Conservation (phyloP, 2,329 filamentous ascomycete species). For the Lachnellula occidentalis region DNA sequence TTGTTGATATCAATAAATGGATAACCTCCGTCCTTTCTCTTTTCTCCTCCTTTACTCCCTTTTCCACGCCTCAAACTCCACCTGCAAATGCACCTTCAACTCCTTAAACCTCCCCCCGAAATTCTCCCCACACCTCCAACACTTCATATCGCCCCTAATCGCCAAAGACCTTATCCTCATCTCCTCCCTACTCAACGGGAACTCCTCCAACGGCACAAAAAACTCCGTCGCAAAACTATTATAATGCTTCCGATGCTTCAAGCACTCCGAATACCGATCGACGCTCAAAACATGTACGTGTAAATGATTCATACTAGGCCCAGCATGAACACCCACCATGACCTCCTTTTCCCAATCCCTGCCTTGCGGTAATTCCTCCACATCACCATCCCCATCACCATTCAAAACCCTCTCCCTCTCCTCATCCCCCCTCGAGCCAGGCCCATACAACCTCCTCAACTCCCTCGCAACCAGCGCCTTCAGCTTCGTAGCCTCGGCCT, state of each 20-base stretch:
- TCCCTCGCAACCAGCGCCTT: conserved; percentile 65
- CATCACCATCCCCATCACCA: conserved; percentile 10
- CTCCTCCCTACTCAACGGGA: conserved; percentile 67
- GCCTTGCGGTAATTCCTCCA: conserved; percentile 58
- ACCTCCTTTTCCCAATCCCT: conserved; percentile 76
- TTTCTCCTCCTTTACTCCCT: conserved; percentile 39
- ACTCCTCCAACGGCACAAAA: conserved; percentile 71
- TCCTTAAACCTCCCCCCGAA: conserved; percentile 70
- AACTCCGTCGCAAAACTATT: conserved; percentile 87
- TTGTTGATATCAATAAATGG: no score
- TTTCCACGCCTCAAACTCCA: conserved; percentile 74
- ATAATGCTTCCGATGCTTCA: conserved; percentile 85
- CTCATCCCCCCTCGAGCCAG: conserved; percentile 56
- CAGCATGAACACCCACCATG: conserved; percentile 74
- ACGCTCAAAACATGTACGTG: conserved; percentile 83
- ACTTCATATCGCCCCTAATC: conserved; percentile 57
- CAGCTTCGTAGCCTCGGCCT: conserved; percentile 55
- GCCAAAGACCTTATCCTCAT: conserved; percentile 56
- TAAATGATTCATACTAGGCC: conserved; percentile 86
- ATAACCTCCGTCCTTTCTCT: no score
- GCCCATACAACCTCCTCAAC: conserved; percentile 63
- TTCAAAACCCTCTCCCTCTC: conserved; percentile 60
- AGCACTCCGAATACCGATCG: conserved; percentile 66
- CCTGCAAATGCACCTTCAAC: conserved; percentile 69
- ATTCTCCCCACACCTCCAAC: conserved; percentile 75